Conservation (phyloP, 2,329 filamentous ascomycete genomes). For the Fusarium mangiferae region DNA sequence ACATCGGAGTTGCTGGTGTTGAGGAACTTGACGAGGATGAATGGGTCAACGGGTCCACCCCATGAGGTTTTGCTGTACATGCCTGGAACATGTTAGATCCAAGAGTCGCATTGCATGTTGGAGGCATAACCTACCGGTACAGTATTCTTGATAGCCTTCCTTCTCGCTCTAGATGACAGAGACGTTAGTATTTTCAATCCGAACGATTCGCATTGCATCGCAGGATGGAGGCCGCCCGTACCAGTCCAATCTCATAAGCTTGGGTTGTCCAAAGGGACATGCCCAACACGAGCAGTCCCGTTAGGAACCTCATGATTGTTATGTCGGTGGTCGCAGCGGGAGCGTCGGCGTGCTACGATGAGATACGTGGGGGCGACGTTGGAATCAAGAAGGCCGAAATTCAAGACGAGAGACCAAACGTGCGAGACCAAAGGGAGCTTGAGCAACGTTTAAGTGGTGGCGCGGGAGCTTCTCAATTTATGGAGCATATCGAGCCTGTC, state of each 20-base stretch:
- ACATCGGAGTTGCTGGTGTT: constrained; percentile 64
- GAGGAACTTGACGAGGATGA: constrained; percentile 85
- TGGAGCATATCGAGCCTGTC: constrained; percentile 33
- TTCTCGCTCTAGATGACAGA: constrained; percentile 71
- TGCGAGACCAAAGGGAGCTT: constrained; percentile 21
- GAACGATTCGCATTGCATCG: background rate
- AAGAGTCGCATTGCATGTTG: background rate
- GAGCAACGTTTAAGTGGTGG: constrained; percentile 33
- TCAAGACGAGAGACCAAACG: background rate
- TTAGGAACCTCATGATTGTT: constrained; percentile 64
- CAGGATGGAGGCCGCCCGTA: constrained; percentile 48
- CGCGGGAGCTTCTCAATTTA: constrained; percentile 35
- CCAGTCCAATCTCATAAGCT: constrained; percentile 69
- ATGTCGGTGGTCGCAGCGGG: constrained; percentile 10
- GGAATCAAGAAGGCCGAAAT: constrained; percentile 16
- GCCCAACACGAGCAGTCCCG: constrained; percentile 62
- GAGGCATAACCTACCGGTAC: constrained; percentile 63
- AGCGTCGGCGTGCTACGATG: constrained; percentile 17
- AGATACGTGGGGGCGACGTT: constrained; percentile 4
- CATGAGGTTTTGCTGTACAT: constrained; percentile 94
- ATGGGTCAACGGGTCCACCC: constrained; percentile 89
- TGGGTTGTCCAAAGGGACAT: constrained; percentile 64
- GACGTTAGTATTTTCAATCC: constrained; percentile 35
- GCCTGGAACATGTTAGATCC: constrained; percentile 57
- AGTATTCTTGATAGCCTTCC: constrained; percentile 82